phyloP scores from a whole-genome alignment of 495 filamentous ascomycete genomes.

The Immersiella caudata region DNA sequence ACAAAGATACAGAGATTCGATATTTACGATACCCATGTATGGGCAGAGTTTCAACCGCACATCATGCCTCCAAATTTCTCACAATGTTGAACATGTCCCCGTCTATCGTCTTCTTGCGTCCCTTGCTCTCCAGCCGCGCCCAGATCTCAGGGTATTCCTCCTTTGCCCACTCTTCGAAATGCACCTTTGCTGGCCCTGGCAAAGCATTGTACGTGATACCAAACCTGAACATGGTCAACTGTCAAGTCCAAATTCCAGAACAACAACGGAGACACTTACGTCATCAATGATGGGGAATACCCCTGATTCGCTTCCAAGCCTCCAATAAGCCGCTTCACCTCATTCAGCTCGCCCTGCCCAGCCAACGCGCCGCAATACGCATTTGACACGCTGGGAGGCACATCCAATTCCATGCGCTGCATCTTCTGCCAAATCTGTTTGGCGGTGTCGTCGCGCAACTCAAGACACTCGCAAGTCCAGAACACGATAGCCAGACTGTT shows the following conservation, averaged over 20 bases:
- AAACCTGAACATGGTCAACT: slow-evolving; percentile 50
- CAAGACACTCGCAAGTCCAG: slow-evolving; percentile 67
- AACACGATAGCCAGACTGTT: slow-evolving; percentile 77
- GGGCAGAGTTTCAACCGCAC: not conserved
- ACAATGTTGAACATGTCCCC: slow-evolving; percentile 48
- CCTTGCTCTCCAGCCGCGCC: slow-evolving; percentile 59
- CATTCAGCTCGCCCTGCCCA: slow-evolving; percentile 65
- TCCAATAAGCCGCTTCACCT: slow-evolving; percentile 64
- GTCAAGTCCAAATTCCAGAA: not conserved
- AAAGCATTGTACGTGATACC: slow-evolving; percentile 74
- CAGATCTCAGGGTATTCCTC: slow-evolving; percentile 68
- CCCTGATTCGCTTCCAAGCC: slow-evolving; percentile 67
- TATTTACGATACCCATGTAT: slow-evolving; percentile 24
- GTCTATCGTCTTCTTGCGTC: slow-evolving; percentile 40
- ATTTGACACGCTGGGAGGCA: slow-evolving; percentile 71
- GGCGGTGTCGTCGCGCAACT: slow-evolving; percentile 68
- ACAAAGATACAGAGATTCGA: slow-evolving; percentile 4
- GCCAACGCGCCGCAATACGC: slow-evolving; percentile 76
- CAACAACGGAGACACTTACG: slow-evolving; percentile 59
- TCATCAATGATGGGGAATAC: slow-evolving; percentile 62
- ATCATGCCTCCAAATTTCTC: slow-evolving; percentile 47
- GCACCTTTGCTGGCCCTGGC: slow-evolving; percentile 60
- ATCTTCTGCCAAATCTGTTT: slow-evolving; percentile 75
- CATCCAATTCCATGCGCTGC: slow-evolving; percentile 69
- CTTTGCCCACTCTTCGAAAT: slow-evolving; percentile 72